These are phyloP conservation scores for Oropetium thomaeum DNA, from an alignment of 176 grass and related monocot genomes.

Conservation along the genomic window DNA sequence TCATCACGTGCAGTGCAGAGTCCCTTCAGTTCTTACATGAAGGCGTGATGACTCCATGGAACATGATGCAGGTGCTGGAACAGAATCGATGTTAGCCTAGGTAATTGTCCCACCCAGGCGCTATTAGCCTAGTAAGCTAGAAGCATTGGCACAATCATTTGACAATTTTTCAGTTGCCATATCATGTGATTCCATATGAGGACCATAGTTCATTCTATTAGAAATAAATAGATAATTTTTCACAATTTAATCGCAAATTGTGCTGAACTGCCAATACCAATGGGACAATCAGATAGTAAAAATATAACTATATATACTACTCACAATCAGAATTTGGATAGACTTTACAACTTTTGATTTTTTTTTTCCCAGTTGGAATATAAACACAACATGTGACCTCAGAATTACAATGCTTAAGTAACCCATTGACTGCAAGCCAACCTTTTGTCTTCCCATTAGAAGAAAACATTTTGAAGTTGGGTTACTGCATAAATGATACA, in stretches of 20 bases:
- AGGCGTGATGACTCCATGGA: background rate
- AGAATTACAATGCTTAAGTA: background rate
- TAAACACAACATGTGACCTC: conserved; percentile 1
- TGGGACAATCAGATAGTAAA: background rate
- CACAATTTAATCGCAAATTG: background rate
- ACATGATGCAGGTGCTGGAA: too few relatives aligned
- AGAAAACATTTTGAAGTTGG: background rate
- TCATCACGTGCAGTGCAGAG: background rate
- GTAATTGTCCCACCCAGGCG: too few relatives aligned
- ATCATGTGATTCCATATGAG: too few relatives aligned
- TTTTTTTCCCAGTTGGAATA: background rate
- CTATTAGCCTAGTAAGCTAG: too few relatives aligned
- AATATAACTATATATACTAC: conserved; percentile 9
- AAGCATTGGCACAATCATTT: too few relatives aligned
- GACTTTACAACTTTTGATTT: background rate
- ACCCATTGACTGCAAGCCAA: background rate
- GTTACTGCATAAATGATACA: background rate
- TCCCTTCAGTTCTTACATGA: background rate
- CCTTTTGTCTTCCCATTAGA: background rate
- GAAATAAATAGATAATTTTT: background rate
- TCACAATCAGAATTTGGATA: conserved; percentile 33
- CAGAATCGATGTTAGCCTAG: too few relatives aligned
- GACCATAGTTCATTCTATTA: too few relatives aligned
- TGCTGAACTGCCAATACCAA: background rate
- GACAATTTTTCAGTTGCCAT: too few relatives aligned